phyloP scores from a whole-genome alignment of 176 grass and related monocot genomes.

The Areca catechu region DNA sequence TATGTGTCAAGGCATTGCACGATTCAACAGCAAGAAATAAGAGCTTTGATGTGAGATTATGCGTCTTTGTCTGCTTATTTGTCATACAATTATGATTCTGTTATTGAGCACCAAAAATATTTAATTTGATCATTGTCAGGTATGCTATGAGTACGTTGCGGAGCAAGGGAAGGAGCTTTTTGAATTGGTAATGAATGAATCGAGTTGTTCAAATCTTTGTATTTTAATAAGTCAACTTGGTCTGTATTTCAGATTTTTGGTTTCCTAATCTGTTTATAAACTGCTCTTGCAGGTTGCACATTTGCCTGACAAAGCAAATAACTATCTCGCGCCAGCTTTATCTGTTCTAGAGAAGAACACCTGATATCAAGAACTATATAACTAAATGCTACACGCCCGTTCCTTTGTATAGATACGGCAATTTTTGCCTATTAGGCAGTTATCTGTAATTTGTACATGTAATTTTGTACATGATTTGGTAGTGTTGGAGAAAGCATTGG shows the following conservation, averaged over 20 bases:
- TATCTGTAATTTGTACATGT: slow-evolving; percentile 2
- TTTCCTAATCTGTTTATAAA: neutral
- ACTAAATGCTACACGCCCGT: neutral
- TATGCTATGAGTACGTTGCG: slow-evolving; percentile 86
- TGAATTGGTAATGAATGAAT: slow-evolving; percentile 54
- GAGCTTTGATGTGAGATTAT: slow-evolving; percentile 89
- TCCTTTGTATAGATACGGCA: slow-evolving; percentile 1
- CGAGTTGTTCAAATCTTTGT: too few species aligned
- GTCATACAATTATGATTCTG: neutral
- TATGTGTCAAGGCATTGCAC: slow-evolving; percentile 93
- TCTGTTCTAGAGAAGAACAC: slow-evolving; percentile 98
- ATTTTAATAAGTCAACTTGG: too few species aligned
- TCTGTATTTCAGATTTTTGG: neutral
- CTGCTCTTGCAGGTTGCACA: slow-evolving; percentile 69
- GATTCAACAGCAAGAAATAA: slow-evolving; percentile 97
- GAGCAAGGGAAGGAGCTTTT: slow-evolving; percentile 80
- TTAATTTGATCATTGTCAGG: slow-evolving; percentile 30
- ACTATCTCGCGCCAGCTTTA: slow-evolving; percentile 84
- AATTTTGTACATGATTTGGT: slow-evolving; percentile 4
- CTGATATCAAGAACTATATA: slow-evolving; percentile 16
- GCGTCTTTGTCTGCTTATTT: neutral
- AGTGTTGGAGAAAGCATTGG: too few species aligned
- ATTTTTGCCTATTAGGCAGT: neutral
- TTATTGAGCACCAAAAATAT: slow-evolving; percentile 2
- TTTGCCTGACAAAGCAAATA: slow-evolving; percentile 99